These are phyloP conservation scores for Pichia rugopelliculosa DNA, from an alignment of 805 yeast species.

Conservation along the genomic window DNA sequence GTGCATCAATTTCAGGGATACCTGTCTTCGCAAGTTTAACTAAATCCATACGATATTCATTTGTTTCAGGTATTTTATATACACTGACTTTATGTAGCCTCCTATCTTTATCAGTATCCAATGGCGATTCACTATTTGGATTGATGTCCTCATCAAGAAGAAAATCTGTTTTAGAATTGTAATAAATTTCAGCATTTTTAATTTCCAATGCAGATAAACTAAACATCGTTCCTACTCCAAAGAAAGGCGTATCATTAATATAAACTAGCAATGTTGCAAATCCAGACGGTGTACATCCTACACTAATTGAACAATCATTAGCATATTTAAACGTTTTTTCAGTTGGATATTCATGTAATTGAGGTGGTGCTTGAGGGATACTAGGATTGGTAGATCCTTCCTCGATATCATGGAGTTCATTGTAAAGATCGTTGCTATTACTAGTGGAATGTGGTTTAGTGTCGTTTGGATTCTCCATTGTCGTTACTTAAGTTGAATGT, in stretches of 20 bases:
- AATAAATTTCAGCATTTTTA: slow-evolving; percentile 10
- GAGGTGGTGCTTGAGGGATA: background rate
- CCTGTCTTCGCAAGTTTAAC: slow-evolving; percentile 10
- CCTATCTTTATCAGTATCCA: slow-evolving; percentile 7
- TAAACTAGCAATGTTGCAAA: slow-evolving; percentile 11
- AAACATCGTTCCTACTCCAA: slow-evolving; percentile 13
- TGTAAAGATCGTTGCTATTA: background rate
- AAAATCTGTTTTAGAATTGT: slow-evolving; percentile 13
- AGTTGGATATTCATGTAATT: background rate
- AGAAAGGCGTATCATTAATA: slow-evolving; percentile 11
- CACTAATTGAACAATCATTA: slow-evolving; percentile 11
- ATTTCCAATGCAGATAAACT: slow-evolving; percentile 8
- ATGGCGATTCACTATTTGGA: background rate
- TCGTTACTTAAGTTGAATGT: background rate
- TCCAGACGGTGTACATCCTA: slow-evolving; percentile 12
- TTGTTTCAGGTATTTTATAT: slow-evolving; percentile 4
- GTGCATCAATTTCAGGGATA: slow-evolving; percentile 8
- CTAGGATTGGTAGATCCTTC: background rate
- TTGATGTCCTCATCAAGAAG: slow-evolving; percentile 11
- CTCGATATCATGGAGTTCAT: background rate
- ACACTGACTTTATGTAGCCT: slow-evolving; percentile 10
- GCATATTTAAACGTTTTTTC: slow-evolving; percentile 10
- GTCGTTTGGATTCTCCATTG: background rate
- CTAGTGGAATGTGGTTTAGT: background rate
- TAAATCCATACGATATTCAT: slow-evolving; percentile 13